phyloP scores from a whole-genome alignment of 1,284 basidiomycete genomes.

The Phylloporus sp. region DNA sequence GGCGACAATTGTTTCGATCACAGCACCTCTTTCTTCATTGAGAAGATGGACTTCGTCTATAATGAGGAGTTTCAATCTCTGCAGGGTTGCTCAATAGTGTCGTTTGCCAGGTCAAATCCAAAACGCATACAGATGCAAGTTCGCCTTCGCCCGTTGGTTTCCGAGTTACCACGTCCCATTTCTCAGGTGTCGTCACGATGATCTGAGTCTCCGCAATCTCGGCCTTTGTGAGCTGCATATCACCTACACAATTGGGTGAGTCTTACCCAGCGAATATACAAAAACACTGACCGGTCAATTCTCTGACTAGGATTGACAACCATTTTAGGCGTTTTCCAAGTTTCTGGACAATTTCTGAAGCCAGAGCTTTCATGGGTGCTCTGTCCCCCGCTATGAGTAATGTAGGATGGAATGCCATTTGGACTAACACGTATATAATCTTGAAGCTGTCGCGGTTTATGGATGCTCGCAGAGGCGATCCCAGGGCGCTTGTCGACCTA shows the following conservation, averaged over 20 bases:
- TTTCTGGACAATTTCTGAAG: constrained; percentile 95
- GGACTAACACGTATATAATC: constrained; percentile 90
- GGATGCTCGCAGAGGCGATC: constrained; percentile 49
- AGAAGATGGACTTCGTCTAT: constrained; percentile 98
- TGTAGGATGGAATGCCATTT: background rate
- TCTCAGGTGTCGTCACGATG: constrained; percentile 99
- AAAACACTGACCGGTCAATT: constrained; percentile 75
- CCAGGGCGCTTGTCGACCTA: constrained; percentile 42
- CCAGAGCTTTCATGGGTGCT: constrained; percentile 98
- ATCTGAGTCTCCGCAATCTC: constrained; percentile 98
- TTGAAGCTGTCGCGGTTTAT: constrained; percentile 86
- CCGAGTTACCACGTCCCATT: constrained; percentile 99
- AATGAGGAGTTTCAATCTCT: constrained; percentile 95
- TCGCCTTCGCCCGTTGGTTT: constrained; percentile 98
- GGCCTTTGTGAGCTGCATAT: constrained; percentile 96
- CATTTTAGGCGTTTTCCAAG: constrained; percentile 90
- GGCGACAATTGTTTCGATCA: constrained; percentile 98
- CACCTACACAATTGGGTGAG: constrained; percentile 56
- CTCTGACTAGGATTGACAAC: constrained; percentile 87
- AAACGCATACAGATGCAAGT: constrained; percentile 75
- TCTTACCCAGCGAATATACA: background rate
- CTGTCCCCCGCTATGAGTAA: constrained; percentile 41
- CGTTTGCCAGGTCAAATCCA: background rate
- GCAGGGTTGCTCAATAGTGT: constrained; percentile 13
- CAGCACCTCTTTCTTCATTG: constrained; percentile 97